Evolutionary conservation across 768 basidiomycete genomes (phyloP).

Genomic region (Tulasnella sp.): DNA sequence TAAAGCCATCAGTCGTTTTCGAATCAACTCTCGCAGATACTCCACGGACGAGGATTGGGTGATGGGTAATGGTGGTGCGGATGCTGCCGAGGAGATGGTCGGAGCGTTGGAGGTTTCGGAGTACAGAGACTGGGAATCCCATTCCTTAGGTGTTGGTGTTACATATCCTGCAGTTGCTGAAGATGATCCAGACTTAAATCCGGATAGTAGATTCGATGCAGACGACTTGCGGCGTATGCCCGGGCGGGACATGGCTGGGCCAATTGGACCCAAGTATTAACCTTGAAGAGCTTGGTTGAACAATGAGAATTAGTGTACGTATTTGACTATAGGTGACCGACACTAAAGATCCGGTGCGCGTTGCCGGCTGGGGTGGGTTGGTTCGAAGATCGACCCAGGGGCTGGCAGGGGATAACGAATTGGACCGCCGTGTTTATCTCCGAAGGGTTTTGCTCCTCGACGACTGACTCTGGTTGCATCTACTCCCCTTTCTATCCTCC

Average conservation of each 20-base stretch:
- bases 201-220: constrained; percentile 66
- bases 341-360: neutral
- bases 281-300: neutral
- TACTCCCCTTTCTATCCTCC: constrained; percentile 22
- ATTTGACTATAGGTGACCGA: neutral
- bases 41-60: constrained; percentile 43
- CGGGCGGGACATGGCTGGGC: constrained; percentile 42
- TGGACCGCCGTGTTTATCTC: neutral
- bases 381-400: constrained; percentile 2
- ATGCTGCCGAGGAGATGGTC: constrained; percentile 18
- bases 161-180: constrained; percentile 26
- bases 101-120: constrained; percentile 37
- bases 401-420: neutral
- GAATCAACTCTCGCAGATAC: constrained; percentile 70
- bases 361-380: neutral
- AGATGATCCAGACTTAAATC: constrained; percentile 43
- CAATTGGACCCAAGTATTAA: neutral
- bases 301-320: neutral
- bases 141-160: constrained; percentile 51
- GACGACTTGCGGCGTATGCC: constrained; percentile 76
- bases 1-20: constrained; percentile 79
- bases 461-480: constrained; percentile 2
- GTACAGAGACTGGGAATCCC: constrained; percentile 67
- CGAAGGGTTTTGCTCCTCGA: neutral
- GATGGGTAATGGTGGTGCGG: constrained; percentile 18